Conservation (phyloP, 164 flowering plant genomes). For the Stephania japonica region DNA sequence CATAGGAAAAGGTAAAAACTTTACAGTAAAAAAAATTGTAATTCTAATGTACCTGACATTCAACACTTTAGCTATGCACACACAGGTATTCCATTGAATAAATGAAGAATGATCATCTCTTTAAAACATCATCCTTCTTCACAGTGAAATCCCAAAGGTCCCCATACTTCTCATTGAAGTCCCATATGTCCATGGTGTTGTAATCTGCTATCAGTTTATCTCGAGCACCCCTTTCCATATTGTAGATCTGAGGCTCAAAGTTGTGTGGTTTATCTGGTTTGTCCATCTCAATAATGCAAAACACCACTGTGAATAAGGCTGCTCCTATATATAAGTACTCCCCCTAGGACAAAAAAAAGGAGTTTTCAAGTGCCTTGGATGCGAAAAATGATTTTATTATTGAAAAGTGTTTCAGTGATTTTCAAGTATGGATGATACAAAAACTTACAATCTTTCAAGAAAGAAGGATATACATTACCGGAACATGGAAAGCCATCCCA, state of each 20-base stretch:
- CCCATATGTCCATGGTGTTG: slow-evolving; percentile 94
- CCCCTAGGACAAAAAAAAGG: slow-evolving; percentile 35
- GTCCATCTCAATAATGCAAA: slow-evolving; percentile 80
- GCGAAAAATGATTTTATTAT: slow-evolving; percentile 5
- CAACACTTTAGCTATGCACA: not conserved
- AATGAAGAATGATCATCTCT: slow-evolving; percentile 23
- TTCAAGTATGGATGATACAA: not conserved
- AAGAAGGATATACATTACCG: slow-evolving; percentile 34
- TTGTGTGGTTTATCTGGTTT: slow-evolving; percentile 88
- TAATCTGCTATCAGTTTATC: slow-evolving; percentile 84
- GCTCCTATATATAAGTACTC: slow-evolving; percentile 89
- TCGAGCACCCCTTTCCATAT: slow-evolving; percentile 90
- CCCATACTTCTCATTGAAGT: slow-evolving; percentile 91
- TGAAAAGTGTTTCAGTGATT: not conserved
- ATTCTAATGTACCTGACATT: not conserved
- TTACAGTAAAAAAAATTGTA: not conserved
- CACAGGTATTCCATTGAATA: not conserved
- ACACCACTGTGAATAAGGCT: slow-evolving; percentile 61
- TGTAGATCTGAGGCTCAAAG: slow-evolving; percentile 92
- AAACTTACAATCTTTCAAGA: not conserved
- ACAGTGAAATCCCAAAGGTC: slow-evolving; percentile 94
- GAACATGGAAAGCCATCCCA: slow-evolving; percentile 60
- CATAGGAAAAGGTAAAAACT: not conserved
- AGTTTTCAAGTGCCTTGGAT: not conserved
- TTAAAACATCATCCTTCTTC: slow-evolving; percentile 40